These are phyloP conservation scores for Endogone sp. DNA, from an alignment of 192 early-diverging fungal genomes.

Conservation along the genomic window DNA sequence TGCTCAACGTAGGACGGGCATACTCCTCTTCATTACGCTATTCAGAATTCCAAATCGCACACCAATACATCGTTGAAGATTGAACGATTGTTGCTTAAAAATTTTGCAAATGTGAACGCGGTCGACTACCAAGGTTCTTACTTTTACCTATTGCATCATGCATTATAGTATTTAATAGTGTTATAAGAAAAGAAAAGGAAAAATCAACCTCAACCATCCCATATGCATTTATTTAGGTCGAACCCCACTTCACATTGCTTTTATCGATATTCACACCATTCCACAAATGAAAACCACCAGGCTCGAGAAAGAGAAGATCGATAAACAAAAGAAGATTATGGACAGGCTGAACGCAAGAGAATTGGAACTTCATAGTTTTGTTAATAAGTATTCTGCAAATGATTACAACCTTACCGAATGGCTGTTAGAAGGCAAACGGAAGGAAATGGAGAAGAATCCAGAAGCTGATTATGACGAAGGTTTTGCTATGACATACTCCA, in stretches of 20 bases:
- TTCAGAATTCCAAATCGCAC: constrained; percentile 39
- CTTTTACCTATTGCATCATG: neutral
- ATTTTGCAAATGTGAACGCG: constrained; percentile 45
- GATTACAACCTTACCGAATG: constrained; percentile 5
- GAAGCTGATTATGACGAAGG: neutral
- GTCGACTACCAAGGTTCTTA: constrained; percentile 35
- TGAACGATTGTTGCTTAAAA: constrained; percentile 39
- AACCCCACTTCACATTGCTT: constrained; percentile 48
- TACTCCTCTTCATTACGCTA: constrained; percentile 47
- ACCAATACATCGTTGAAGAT: constrained; percentile 40
- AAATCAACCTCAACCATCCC: no score
- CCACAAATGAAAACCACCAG: constrained; percentile 32
- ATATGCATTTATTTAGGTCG: constrained; percentile 20
- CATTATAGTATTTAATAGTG: neutral
- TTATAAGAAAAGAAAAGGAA: no score
- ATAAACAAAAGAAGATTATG: constrained; percentile 14
- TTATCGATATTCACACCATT: constrained; percentile 28
- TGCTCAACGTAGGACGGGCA: neutral
- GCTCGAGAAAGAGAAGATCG: constrained; percentile 15
- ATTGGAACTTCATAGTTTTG: neutral
- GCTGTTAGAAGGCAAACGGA: constrained; percentile 8
- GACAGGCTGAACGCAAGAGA: constrained; percentile 2
- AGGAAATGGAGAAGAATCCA: neutral
- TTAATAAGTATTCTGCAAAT: neutral
- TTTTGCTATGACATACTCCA: neutral